A percentile compares a stretch with the other conserved stretches of the same genome.
phyloP scores from a whole-genome alignment of 306 rosid genomes.

The Gleditsia sinensis region DNA sequence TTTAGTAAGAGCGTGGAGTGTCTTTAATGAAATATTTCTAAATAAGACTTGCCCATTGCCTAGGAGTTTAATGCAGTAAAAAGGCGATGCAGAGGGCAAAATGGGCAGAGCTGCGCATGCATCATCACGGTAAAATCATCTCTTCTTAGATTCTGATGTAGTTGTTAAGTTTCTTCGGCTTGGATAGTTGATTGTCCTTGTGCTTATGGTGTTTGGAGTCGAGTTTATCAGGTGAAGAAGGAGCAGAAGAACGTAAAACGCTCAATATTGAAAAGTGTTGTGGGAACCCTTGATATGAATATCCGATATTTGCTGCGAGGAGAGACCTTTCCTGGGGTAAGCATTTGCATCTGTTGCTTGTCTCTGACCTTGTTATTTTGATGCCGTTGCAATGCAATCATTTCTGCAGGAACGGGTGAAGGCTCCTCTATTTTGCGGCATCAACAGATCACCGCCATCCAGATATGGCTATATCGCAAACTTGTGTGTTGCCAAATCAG shows the following conservation, averaged over 20 bases:
- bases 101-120: conserved; percentile 61
- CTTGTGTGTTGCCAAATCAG: conserved; percentile 72
- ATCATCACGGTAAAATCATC: conserved; percentile 66
- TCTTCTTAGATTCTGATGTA: conserved; percentile 21
- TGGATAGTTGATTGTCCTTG: conserved; percentile 22
- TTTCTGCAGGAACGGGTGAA: conserved; percentile 67
- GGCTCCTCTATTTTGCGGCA: conserved; percentile 57
- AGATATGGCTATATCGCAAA: conserved; percentile 86
- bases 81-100: conserved; percentile 45
- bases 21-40: conserved; percentile 15
- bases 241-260: conserved; percentile 62
- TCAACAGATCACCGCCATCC: conserved; percentile 50
- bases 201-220: conserved; percentile 42
- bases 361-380: not conserved
- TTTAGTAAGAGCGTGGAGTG: conserved; percentile 1
- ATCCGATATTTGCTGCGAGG: conserved; percentile 69
- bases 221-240: conserved; percentile 78
- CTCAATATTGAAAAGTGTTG: conserved; percentile 66
- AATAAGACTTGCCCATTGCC: conserved; percentile 26
- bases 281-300: conserved; percentile 91
- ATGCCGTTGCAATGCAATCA: conserved; percentile 18
- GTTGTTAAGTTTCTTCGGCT: not conserved
- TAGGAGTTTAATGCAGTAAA: conserved; percentile 66
- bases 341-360: conserved; percentile 4
- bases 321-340: conserved; percentile 92